Base-by-base conservation (phyloP, 1,284 basidiomycete genomes). In the Rhodotorula sp. region DNA sequence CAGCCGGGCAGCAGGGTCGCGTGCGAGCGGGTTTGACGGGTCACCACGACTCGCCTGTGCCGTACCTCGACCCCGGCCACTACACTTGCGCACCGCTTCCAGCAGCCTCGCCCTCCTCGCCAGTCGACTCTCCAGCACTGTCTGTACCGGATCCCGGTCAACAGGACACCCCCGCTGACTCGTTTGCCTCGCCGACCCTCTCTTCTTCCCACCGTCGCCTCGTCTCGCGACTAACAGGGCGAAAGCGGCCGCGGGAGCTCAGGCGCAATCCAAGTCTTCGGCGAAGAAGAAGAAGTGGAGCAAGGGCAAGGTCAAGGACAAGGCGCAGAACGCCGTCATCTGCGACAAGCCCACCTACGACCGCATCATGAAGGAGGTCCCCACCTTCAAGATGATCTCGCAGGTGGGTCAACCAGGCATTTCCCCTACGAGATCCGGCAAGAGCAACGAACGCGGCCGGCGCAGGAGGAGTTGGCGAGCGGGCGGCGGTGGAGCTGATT, bases 361-460 rank as follows among this genome's bases (percentile, higher is more conserved):
- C 76, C 68, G 71, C 91, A 94, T 97, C 86, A 83, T 97, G 80
- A 99, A 99, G 88, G 96, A 99, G 84, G 94, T 95, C 83, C 96
- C 96, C 59, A 95, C 94, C 81, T 99, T 95, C 92, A 92, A 93
- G 81, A 92, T 99, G 87, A 94, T 99, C 88, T 91, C 90, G 81
- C 92, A 95, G 84, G 46, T 59, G 19, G 15, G 17, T 20, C 22
- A 29, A 29, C 46, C n/a, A 6, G 8, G 36, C 8, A 44, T 17
- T 15, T 17, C 39, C 39, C 5, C 39, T 8, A 44, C 39, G 39
- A 44, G 39, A 44, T 44, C 39, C 39, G 39, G 39, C 39, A 6
- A 15, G 39, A 13, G 19, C 39, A 44, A 44, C 39, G n/a, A n/a
- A n/a, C n/a, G n/a, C n/a, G 39, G 39, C 39, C 13, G 19, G 39